phyloP scores from a whole-genome alignment of 2,329 filamentous ascomycete species.

The Aspergillus alliaceus region DNA sequence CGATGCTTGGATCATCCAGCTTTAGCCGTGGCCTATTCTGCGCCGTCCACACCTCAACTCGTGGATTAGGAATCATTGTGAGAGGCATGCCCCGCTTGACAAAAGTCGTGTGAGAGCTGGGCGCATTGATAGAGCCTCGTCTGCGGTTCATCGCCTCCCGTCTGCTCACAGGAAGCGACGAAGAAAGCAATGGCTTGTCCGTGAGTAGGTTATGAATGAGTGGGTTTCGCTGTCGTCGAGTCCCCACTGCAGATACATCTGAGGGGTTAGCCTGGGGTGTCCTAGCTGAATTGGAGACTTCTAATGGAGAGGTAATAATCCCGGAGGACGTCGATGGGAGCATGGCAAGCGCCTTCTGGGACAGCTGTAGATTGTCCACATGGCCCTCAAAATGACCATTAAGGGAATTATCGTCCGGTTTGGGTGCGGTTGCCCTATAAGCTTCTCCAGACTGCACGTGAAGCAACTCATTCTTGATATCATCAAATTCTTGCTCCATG shows the following conservation, averaged over 20 bases:
- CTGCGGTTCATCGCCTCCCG: slow-evolving; percentile 45
- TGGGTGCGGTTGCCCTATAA: slow-evolving; percentile 5
- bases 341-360: slow-evolving; percentile 68
- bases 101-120: slow-evolving; percentile 68
- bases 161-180: slow-evolving; percentile 76
- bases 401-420: slow-evolving; percentile 21
- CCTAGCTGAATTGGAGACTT: slow-evolving; percentile 66
- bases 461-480: slow-evolving; percentile 64
- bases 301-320: slow-evolving; percentile 80
- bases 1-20: slow-evolving; percentile 77
- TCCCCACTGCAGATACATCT: slow-evolving; percentile 51
- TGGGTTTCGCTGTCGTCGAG: slow-evolving; percentile 70
- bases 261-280: slow-evolving; percentile 24
- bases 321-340: slow-evolving; percentile 83
- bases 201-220: slow-evolving; percentile 94
- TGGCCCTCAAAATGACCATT: slow-evolving; percentile 49
- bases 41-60: slow-evolving; percentile 65
- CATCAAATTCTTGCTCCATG: slow-evolving; percentile 80
- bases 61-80: slow-evolving; percentile 75
- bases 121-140: slow-evolving; percentile 30
- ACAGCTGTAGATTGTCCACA: slow-evolving; percentile 71
- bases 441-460: slow-evolving; percentile 23
- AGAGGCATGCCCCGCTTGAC: slow-evolving; percentile 90
- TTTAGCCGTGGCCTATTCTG: slow-evolving; percentile 63
- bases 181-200: slow-evolving; percentile 89